Evolutionary conservation across 495 filamentous ascomycete species (phyloP).

Genomic region (Tetracladium marchalianum): DNA sequence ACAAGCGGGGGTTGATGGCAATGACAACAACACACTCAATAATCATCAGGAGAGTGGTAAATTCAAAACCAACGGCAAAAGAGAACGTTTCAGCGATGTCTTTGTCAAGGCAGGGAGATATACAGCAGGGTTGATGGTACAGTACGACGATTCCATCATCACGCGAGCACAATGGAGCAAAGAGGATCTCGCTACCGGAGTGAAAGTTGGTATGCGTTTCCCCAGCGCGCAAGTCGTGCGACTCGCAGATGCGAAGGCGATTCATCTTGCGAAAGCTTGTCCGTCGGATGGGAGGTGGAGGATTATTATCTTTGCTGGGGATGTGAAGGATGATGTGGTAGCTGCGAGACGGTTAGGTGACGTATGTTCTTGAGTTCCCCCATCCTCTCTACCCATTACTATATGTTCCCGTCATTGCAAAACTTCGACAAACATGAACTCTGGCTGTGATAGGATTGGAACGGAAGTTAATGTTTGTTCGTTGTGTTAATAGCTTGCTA

Average conservation of each 20-base stretch:
- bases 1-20: conserved; percentile 26
- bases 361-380: conserved; percentile 22
- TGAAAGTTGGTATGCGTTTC: conserved; percentile 49
- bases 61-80: too few species aligned
- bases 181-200: conserved; percentile 25
- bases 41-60: too few species aligned
- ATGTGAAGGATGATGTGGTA: conserved; percentile 24
- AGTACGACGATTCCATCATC: conserved; percentile 43
- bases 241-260: conserved; percentile 43
- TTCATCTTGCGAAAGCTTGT: conserved; percentile 43
- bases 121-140: conserved; percentile 52
- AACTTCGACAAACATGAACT: too few species aligned
- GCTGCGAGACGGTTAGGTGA: conserved; percentile 26
- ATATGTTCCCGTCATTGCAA: too few species aligned
- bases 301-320: conserved; percentile 48
- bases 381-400: too few species aligned
- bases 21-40: conserved; percentile 14
- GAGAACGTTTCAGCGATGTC: conserved; percentile 27
- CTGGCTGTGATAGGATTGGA: too few species aligned
- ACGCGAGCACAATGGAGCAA: conserved; percentile 23
- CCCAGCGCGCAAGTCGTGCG: conserved; percentile 45
- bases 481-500: not conserved
- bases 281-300: conserved; percentile 49
- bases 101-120: conserved; percentile 53
- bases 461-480: too few species aligned